Base-by-base conservation (phyloP, 768 basidiomycete species). In the Pholiota conissans region DNA sequence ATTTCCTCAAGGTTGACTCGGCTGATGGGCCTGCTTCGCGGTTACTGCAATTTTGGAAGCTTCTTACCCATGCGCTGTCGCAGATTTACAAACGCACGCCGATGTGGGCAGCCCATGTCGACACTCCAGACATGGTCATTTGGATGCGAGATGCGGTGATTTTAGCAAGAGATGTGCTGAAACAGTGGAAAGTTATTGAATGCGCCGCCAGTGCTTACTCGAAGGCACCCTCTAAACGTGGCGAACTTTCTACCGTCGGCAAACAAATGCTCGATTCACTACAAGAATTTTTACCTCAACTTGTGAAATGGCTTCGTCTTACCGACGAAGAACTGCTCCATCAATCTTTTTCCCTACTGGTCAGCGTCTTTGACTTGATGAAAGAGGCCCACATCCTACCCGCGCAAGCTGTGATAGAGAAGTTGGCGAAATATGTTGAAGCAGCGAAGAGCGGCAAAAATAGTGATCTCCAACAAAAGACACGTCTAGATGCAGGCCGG, bases 111-210 rank as follows among this genome's bases (percentile, higher is more conserved):
- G 70, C 76, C 7, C 89, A 81, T 69, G 91, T 91, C 70, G 87
- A 90, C 53, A 86, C 84, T 63, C 82, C 86, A 26, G 86, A 87
- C 55, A 97, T 99, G 95, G 81, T 90, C 13, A 82, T 86, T 29
- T 99, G 97, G 97, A 98, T 99, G 97, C 85, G 95, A 55, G 97
- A 98, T 68, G 97, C 95, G 2, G 79, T 98, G 51, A 95, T 98
- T 61, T 94, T 97, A 65, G 95, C 89, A 8, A 76, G 90, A 62
- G 91, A 95, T 65, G 81, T 97, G 77, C 73, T 97, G 47, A 88
- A 85, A 2, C 87, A 93, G 61, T 84, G 93, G 73, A 76, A 85
- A 40, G 83, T 88, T 10, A 85, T 99, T 59, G 94, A 96, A 70
- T 78, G 76, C 26, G 88, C 89, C 9, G 80, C 83, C 3, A 72